A percentile compares a stretch with the other conserved stretches of the same genome.
Evolutionary conservation across 2,329 filamentous ascomycete species (phyloP).

Genomic region (Calonectria multiphialidica): DNA sequence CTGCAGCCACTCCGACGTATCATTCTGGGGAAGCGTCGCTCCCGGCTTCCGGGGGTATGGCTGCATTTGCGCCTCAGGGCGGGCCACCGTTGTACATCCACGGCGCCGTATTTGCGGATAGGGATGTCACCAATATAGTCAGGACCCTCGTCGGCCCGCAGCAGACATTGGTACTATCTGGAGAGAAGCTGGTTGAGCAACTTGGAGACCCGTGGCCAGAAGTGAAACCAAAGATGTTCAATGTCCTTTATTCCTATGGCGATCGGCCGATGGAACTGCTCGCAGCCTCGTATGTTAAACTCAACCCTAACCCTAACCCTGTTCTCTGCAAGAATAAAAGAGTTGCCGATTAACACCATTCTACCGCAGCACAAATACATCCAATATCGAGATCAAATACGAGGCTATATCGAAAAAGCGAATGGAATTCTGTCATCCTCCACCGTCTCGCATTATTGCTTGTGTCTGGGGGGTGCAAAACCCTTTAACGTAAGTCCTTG

Average conservation of each 20-base stretch:
- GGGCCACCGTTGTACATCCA: slow-evolving; percentile 20
- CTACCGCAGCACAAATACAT: neutral
- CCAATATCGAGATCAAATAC: slow-evolving; percentile 26
- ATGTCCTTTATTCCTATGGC: slow-evolving; percentile 23
- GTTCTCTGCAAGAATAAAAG: neutral
- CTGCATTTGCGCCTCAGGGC: neutral
- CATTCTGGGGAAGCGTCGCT: neutral
- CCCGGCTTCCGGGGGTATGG: neutral
- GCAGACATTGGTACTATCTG: slow-evolving; percentile 10
- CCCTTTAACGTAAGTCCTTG: slow-evolving; percentile 22
- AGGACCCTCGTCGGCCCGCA: slow-evolving; percentile 10
- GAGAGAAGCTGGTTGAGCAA: slow-evolving; percentile 10
- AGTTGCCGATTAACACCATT: neutral
- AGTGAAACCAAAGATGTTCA: slow-evolving; percentile 23
- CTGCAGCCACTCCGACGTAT: neutral
- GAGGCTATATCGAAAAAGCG: slow-evolving; percentile 27
- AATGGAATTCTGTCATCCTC: slow-evolving; percentile 24
- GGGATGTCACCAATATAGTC: slow-evolving; percentile 17
- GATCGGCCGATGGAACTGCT: slow-evolving; percentile 27
- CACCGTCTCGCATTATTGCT: slow-evolving; percentile 20
- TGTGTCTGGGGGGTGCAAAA: slow-evolving; percentile 21
- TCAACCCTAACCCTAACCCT: no score
- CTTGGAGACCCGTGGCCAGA: slow-evolving; percentile 27
- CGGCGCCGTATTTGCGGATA: slow-evolving; percentile 27
- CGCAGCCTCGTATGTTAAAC: slow-evolving; percentile 11